These are phyloP conservation scores for Paradendryphiella salina DNA, from an alignment of 2,329 filamentous ascomycete species.

Conservation along the genomic window DNA sequence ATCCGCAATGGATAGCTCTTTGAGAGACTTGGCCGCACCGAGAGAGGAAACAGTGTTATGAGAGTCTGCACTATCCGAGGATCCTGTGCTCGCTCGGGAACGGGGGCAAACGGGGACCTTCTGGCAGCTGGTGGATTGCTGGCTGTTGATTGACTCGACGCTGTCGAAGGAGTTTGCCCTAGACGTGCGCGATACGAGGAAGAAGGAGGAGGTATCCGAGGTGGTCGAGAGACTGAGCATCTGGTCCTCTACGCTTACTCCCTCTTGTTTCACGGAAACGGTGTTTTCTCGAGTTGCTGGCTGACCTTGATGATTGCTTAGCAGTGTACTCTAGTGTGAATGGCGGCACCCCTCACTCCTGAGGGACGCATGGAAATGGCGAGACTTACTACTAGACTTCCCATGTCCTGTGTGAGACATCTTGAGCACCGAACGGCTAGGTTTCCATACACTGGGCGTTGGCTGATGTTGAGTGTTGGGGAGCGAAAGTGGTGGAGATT, in stretches of 20 bases:
- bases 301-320: background rate
- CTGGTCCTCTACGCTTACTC: conserved; percentile 5
- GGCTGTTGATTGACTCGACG: conserved; percentile 10
- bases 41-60: background rate
- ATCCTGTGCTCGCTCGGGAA: background rate
- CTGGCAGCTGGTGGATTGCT: background rate
- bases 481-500: background rate
- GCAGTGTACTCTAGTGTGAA: background rate
- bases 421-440: too few species aligned
- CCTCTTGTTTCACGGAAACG: background rate
- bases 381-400: conserved; percentile 6
- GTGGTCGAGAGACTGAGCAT: conserved; percentile 20
- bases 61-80: background rate
- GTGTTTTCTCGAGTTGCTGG: background rate
- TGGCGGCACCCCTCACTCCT: background rate
- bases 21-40: background rate
- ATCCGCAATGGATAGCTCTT: background rate
- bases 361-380: background rate
- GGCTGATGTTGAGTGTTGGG: background rate
- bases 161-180: conserved; percentile 18
- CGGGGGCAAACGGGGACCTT: background rate
- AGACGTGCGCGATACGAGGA: conserved; percentile 19
- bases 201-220: conserved; percentile 23
- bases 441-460: background rate
- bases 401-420: too few species aligned